Base-by-base conservation (phyloP, 2,329 filamentous ascomycete genomes). In the Curvularia lunata region DNA sequence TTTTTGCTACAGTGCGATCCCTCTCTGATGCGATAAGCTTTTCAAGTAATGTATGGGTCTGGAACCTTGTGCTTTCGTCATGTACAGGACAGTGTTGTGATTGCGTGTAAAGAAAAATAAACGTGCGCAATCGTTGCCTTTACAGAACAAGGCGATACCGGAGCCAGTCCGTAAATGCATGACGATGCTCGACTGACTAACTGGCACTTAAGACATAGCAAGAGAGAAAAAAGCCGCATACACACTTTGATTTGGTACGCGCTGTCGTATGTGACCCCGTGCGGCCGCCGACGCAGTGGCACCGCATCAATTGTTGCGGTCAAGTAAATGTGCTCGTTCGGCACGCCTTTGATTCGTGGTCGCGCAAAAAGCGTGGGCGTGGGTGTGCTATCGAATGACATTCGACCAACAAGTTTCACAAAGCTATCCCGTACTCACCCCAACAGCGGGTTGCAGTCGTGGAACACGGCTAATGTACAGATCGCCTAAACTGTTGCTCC, bases 401-500 rank as follows among this genome's bases (percentile, higher is more conserved):
- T 16, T 37, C 18, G 2, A 18, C n/a, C 16, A n/a, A 18, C 34
- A 21, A 9, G 23, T 25, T 42, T 42, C 40, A 42, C 40, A 21
- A 42, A 25, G 40, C 12, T 16, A 25, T 30, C 19, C 21, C 40
- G 21, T 25, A 25, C n/a, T 12, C 37, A 27, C 18, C 18, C 16
- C n/a, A 38, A n/a, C n/a, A 48, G 43, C 19, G 27, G 49, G 18
- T 34, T 43, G 27, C 18, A 34, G n/a, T 19, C 16, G 27, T 30
- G 18, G 43, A 13, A 30, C 18, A 53, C 50, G 58, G 58, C 56
- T 61, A 55, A 55, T 42, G 25, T 50, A 21, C 19, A 47, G 28
- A 48, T 25, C n/a, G 32, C 45, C 27, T 49, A 43, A 23, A 47
- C 28, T 49, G 23, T 49, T 40, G 19, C 16, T 18, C 23, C 47